phyloP scores from a whole-genome alignment of 1,284 basidiomycete species.

The Hortiboletus rubellus region DNA sequence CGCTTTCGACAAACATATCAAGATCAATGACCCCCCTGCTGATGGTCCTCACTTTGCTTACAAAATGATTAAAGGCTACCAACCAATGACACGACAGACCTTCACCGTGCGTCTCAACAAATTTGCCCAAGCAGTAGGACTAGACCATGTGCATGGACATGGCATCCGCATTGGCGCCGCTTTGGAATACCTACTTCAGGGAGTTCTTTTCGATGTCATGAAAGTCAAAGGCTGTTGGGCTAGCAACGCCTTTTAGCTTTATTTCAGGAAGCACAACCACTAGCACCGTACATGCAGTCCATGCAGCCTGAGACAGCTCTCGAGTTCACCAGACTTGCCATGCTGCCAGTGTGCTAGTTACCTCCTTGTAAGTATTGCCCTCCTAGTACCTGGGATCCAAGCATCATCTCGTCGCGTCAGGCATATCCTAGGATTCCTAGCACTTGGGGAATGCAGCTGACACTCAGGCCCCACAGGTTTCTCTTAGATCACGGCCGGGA shows the following conservation, averaged over 20 bases:
- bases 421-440: background rate
- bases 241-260: too few species aligned
- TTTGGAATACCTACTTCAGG: too few species aligned
- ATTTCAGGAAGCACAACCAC: too few species aligned
- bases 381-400: conserved; percentile 1
- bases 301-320: too few species aligned
- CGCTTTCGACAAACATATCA: background rate
- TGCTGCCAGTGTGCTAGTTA: background rate
- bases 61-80: background rate
- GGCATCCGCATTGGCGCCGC: too few species aligned
- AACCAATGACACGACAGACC: background rate
- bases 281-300: too few species aligned
- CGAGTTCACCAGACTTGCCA: background rate
- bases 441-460: background rate
- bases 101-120: background rate
- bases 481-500: too few species aligned
- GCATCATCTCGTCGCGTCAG: background rate
- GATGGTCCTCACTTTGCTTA: background rate
- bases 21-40: background rate
- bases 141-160: background rate
- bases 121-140: background rate
- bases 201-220: too few species aligned
- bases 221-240: too few species aligned
- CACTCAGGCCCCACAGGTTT: background rate
- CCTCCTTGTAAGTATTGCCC: background rate